These are phyloP conservation scores for Rhynchosporium secalis DNA, from an alignment of 2,329 filamentous ascomycete species.

Conservation along the genomic window DNA sequence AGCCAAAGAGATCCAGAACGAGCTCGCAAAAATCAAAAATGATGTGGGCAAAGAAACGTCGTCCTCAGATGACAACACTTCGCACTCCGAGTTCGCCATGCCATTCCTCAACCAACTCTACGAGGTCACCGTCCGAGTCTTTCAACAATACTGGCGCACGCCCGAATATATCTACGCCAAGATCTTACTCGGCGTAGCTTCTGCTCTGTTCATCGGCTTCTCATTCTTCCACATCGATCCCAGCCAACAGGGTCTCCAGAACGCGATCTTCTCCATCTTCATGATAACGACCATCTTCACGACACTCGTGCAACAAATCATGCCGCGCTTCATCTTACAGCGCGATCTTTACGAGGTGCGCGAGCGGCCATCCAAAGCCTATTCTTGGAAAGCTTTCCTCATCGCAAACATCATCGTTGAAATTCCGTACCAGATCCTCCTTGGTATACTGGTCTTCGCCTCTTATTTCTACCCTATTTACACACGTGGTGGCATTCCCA, in stretches of 20 bases:
- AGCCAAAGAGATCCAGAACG: constrained; percentile 36
- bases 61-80: constrained; percentile 51
- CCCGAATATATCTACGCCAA: constrained; percentile 77
- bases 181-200: constrained; percentile 52
- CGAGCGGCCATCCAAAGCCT: constrained; percentile 40
- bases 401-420: constrained; percentile 68
- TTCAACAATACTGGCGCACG: constrained; percentile 77
- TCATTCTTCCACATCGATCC: constrained; percentile 63
- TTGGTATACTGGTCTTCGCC: constrained; percentile 73
- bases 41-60: constrained; percentile 49
- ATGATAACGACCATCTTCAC: constrained; percentile 71
- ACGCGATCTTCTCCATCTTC: constrained; percentile 72
- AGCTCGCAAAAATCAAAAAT: constrained; percentile 40
- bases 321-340: constrained; percentile 70
- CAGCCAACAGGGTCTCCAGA: constrained; percentile 65
- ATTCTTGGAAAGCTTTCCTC: constrained; percentile 42
- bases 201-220: constrained; percentile 63
- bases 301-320: constrained; percentile 63
- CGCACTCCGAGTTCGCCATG: constrained; percentile 71
- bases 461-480: constrained; percentile 77
- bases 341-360: constrained; percentile 64
- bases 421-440: constrained; percentile 78
- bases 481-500: constrained; percentile 59
- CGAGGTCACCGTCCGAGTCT: constrained; percentile 66
- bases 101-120: constrained; percentile 66